Conservation (phyloP, 2,329 filamentous ascomycete species). For the Aureobasidium melanogenum region DNA sequence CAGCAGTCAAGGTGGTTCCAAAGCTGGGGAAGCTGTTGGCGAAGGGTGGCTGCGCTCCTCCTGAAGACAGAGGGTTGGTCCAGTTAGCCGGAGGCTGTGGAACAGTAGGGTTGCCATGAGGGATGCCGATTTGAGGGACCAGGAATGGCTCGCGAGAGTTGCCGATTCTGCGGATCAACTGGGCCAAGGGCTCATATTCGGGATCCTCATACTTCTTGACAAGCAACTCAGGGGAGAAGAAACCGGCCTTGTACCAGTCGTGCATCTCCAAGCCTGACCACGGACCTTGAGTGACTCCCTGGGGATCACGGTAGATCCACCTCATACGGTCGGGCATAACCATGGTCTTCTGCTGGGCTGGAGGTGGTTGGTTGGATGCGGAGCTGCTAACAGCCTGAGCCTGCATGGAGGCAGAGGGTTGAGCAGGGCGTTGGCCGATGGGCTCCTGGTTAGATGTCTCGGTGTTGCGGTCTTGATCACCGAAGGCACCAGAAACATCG, state of each 20-base stretch:
- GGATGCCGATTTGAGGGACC: slow-evolving; percentile 91
- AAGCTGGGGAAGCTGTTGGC: slow-evolving; percentile 93
- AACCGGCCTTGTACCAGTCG: slow-evolving; percentile 98
- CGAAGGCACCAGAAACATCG: slow-evolving; percentile 13
- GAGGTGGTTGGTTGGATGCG: slow-evolving; percentile 58
- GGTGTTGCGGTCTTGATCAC: slow-evolving; percentile 7
- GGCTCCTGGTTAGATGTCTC: slow-evolving; percentile 11
- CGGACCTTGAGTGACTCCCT: slow-evolving; percentile 83
- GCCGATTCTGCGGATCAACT: slow-evolving; percentile 89
- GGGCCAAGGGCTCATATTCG: slow-evolving; percentile 90
- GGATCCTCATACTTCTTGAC: slow-evolving; percentile 91
- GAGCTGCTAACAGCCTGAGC: slow-evolving; percentile 36
- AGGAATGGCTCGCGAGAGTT: slow-evolving; percentile 97
- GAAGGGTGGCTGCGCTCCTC: slow-evolving; percentile 64
- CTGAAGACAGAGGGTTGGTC: slow-evolving; percentile 20
- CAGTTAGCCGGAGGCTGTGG: slow-evolving; percentile 36
- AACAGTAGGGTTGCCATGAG: slow-evolving; percentile 65
- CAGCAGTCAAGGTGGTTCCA: slow-evolving; percentile 88
- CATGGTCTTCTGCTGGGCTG: slow-evolving; percentile 73
- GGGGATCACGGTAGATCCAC: slow-evolving; percentile 96
- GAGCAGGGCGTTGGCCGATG: slow-evolving; percentile 9
- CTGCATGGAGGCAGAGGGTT: slow-evolving; percentile 16
- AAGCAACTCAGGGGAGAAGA: slow-evolving; percentile 88
- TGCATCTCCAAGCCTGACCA: slow-evolving; percentile 98
- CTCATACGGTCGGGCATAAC: slow-evolving; percentile 99